Conservation (phyloP, 1,284 basidiomycete genomes). For the Cerrena zonata region DNA sequence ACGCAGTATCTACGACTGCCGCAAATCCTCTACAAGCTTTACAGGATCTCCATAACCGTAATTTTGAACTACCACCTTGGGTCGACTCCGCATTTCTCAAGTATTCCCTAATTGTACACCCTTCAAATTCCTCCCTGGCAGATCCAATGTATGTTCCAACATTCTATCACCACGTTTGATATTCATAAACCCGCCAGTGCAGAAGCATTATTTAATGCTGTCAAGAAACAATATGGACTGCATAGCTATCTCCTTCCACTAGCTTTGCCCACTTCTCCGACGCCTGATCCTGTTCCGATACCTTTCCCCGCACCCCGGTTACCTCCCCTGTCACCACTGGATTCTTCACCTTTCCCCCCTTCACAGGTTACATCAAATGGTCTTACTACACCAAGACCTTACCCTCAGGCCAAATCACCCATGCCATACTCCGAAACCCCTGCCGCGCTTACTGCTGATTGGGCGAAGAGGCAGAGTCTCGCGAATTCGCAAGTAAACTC, state of each 20-base stretch:
- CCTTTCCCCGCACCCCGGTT: constrained; percentile 61
- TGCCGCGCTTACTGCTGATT: constrained; percentile 10
- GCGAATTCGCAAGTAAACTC: constrained; percentile 13
- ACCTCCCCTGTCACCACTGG: constrained; percentile 41
- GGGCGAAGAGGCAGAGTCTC: constrained; percentile 8
- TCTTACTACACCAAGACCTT: constrained; percentile 11
- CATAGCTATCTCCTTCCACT: constrained; percentile 66
- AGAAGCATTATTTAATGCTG: constrained; percentile 69
- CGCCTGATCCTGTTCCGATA: constrained; percentile 59
- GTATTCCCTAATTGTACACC: constrained; percentile 72
- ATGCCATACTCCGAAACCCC: constrained; percentile 19
- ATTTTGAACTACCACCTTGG: constrained; percentile 67
- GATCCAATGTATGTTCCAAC: constrained; percentile 66
- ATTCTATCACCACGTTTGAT: constrained; percentile 5
- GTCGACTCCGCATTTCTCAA: constrained; percentile 64
- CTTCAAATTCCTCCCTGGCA: constrained; percentile 59
- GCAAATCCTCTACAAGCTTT: constrained; percentile 74
- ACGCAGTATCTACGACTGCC: constrained; percentile 71
- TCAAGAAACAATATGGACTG: constrained; percentile 76
- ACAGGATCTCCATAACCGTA: constrained; percentile 59
- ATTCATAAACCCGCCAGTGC: constrained; percentile 40
- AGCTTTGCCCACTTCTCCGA: constrained; percentile 47
- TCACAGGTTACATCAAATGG: constrained; percentile 15
- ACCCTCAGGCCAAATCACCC: constrained; percentile 16
- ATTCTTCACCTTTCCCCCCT: constrained; percentile 20